These are phyloP conservation scores for Auriscalpium microsporum DNA, from an alignment of 768 basidiomycete genomes.

Conservation along the genomic window DNA sequence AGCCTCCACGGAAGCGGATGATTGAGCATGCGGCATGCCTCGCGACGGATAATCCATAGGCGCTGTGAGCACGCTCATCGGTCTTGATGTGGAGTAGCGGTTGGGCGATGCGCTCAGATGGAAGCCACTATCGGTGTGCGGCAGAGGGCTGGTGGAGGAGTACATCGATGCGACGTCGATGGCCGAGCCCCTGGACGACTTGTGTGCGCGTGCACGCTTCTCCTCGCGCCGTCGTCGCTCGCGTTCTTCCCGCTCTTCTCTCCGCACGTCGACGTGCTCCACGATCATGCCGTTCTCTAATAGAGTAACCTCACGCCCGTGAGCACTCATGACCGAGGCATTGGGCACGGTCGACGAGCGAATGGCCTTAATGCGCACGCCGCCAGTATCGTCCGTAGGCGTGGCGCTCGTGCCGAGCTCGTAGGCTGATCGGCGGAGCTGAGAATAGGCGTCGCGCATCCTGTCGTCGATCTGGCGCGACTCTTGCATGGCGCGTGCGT, in stretches of 20 bases:
- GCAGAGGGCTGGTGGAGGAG: conserved; percentile 50
- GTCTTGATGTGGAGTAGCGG: conserved; percentile 27
- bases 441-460: conserved; percentile 74
- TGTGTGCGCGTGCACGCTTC: conserved; percentile 48
- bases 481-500: conserved; percentile 70
- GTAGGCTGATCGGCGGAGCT: conserved; percentile 71
- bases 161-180: conserved; percentile 69
- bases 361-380: conserved; percentile 65
- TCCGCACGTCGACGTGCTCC: conserved; percentile 77
- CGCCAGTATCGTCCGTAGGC: conserved; percentile 45
- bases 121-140: conserved; percentile 50
- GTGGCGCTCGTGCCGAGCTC: conserved; percentile 47
- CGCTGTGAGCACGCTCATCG: conserved; percentile 52
- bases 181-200: conserved; percentile 62
- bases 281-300: conserved; percentile 87
- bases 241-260: conserved; percentile 67
- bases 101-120: conserved; percentile 30
- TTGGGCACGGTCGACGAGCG: conserved; percentile 26
- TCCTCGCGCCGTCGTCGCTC: conserved; percentile 65
- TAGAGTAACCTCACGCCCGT: conserved; percentile 68
- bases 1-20: conserved; percentile 73
- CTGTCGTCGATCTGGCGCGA: conserved; percentile 65
- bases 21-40: conserved; percentile 59
- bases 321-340: conserved; percentile 30
- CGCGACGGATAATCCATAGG: conserved; percentile 44